Evolutionary conservation across 1,284 basidiomycete genomes (phyloP).

Genomic region (Tilletia indica): DNA sequence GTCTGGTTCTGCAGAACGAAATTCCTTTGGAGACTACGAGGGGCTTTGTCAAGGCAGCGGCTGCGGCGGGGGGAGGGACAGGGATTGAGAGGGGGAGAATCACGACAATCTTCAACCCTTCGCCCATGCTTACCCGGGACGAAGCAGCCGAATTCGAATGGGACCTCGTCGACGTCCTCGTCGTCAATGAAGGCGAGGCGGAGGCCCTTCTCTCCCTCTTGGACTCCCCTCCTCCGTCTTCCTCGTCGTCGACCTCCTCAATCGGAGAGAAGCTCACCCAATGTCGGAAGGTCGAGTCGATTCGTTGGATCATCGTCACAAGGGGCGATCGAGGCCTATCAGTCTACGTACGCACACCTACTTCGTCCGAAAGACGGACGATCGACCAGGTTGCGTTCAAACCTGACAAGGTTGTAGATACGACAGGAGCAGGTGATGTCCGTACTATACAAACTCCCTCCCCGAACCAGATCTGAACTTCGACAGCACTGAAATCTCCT

Average conservation of each 20-base stretch:
- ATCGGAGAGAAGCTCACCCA: conserved; percentile 27
- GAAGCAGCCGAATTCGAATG: conserved; percentile 60
- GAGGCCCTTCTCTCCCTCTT: conserved; percentile 49
- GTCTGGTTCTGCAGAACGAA: conserved; percentile 63
- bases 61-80: conserved; percentile 12
- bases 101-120: conserved; percentile 61
- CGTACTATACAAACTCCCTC: neutral
- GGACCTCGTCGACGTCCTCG: conserved; percentile 59
- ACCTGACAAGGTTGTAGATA: conserved; percentile 44
- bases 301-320: conserved; percentile 50
- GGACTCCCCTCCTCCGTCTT: no score
- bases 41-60: conserved; percentile 53
- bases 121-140: conserved; percentile 59
- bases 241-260: conserved; percentile 4
- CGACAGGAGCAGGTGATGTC: conserved; percentile 54
- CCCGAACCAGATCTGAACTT: neutral
- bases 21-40: conserved; percentile 61
- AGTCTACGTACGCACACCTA: conserved; percentile 30
- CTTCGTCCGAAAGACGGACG: conserved; percentile 20
- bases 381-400: conserved; percentile 36
- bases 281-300: conserved; percentile 30
- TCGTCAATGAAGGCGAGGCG: conserved; percentile 63
- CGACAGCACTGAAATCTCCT: neutral
- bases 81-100: conserved; percentile 16
- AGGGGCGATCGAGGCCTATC: conserved; percentile 42